phyloP scores from a whole-genome alignment of 2,329 filamentous ascomycete genomes.

The Verticillium nubilum region DNA sequence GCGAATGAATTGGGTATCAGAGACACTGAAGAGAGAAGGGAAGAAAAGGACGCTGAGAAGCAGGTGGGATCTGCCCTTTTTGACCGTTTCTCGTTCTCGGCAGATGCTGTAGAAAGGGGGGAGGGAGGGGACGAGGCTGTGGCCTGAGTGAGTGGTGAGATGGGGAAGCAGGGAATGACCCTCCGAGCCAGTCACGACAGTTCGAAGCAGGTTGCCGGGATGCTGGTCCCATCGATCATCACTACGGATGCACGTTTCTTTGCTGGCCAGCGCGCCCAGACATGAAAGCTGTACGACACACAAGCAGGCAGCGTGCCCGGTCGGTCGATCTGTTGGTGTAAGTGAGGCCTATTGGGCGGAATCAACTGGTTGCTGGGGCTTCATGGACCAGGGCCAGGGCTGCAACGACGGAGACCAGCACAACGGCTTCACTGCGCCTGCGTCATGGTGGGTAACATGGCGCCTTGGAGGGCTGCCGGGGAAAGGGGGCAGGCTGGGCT shows the following conservation, averaged over 20 bases:
- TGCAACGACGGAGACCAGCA: neutral
- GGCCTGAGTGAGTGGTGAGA: neutral
- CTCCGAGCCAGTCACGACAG: neutral
- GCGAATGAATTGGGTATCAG: constrained; percentile 14
- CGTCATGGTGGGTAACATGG: neutral
- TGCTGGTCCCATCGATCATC: neutral
- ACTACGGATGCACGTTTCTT: neutral
- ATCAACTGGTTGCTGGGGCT: neutral
- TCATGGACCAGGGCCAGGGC: neutral
- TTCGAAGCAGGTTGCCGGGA: neutral
- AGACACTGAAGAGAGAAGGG: constrained; percentile 13
- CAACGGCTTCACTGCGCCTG: neutral
- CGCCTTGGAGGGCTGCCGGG: neutral
- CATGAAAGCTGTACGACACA: neutral
- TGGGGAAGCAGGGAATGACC: neutral
- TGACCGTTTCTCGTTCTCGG: constrained; percentile 3
- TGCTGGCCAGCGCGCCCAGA: neutral
- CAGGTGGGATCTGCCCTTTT: constrained; percentile 7
- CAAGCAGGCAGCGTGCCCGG: neutral
- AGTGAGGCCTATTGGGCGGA: neutral
- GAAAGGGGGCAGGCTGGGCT: neutral
- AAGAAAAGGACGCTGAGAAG: neutral
- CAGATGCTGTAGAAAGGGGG: neutral
- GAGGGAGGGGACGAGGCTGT: neutral
- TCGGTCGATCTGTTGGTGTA: neutral